Evolutionary conservation across 805 yeast genomes (phyloP), one percentile per base, ranked within the genome.

Genomic region (Nakazawaea ernobii): DNA sequence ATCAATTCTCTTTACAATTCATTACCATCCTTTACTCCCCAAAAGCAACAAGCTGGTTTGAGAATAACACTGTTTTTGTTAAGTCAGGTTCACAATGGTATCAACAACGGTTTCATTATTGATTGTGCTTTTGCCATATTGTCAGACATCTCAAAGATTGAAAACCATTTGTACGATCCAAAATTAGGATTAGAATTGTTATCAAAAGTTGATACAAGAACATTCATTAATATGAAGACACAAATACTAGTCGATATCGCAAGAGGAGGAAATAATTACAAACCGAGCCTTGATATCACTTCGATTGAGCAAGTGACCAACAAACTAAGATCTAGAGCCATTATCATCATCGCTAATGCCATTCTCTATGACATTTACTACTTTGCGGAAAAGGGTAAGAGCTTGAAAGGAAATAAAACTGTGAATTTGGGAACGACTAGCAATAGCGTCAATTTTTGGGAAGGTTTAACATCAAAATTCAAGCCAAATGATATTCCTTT

Each of bases 1-100:
- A 69, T 75, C 20, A 54, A 6, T 10, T 7, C 15, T 15, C 39
- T 49, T 13, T 43, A 32, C 35, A 24, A 33, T 9, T 49, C 54
- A 10, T 39, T 46, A 15, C 45, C 81, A 2, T 59, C 82, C 32
- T 59, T 71, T 1, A 67, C 68, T 1, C 62, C 83, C 0, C 82
- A 79, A 50, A 67, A 67, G 43, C 77, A 77, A 33, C 78, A 77
- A 37, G 70, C 79, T 44, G 74, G 75, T 2, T 74, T 79, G 39
- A 75, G 74, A 44, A 60, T 79, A 4, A 75, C 82, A 9, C 67
- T 71, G 41, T 73, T 68, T 53, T 68, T 80, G 43, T 62, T 79
- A 30, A 71, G 70, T 42, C 54, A 51, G 44, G 48, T 58, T 26
- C 42, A 39, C 27, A 41, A 51, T 8, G 46, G 55, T 26, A 53